Evolutionary conservation across 1,284 basidiomycete genomes (phyloP).

Genomic region (Tremellales sp.): DNA sequence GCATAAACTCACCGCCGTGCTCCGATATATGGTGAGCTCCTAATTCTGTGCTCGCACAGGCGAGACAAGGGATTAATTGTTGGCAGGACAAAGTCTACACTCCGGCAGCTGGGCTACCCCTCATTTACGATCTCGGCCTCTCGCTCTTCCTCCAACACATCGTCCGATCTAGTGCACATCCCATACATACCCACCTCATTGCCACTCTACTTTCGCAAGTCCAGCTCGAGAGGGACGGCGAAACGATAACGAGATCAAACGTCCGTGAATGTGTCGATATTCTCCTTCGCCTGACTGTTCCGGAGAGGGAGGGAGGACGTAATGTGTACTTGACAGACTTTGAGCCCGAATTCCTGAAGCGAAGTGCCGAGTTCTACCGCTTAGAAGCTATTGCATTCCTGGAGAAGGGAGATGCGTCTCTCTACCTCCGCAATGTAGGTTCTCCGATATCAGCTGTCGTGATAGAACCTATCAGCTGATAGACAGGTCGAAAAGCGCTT

Average conservation of each 20-base stretch:
- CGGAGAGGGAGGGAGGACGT: constrained; percentile 44
- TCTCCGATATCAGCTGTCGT: background rate
- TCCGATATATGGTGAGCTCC: constrained; percentile 86
- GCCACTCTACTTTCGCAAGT: constrained; percentile 80
- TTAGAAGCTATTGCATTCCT: constrained; percentile 69
- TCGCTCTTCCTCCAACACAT: constrained; percentile 82
- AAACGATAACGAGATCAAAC: constrained; percentile 83
- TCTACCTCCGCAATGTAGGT: constrained; percentile 74
- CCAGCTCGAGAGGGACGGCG: constrained; percentile 85
- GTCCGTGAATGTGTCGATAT: constrained; percentile 88
- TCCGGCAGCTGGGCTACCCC: constrained; percentile 64
- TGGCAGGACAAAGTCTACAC: constrained; percentile 87
- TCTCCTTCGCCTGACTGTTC: constrained; percentile 50
- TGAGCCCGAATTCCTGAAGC: constrained; percentile 74
- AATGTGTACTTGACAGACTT: constrained; percentile 82
- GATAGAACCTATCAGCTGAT: constrained; percentile 6
- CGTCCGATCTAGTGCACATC: constrained; percentile 58
- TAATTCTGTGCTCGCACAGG: background rate
- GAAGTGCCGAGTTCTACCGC: constrained; percentile 76
- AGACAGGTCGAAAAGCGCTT: constrained; percentile 75
- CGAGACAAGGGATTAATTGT: background rate
- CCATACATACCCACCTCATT: constrained; percentile 79
- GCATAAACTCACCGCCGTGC: constrained; percentile 80
- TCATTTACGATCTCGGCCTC: constrained; percentile 78
- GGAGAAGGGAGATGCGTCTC: constrained; percentile 70